phyloP scores from a whole-genome alignment of 2,329 filamentous ascomycete genomes.

The Cadophora malorum region DNA sequence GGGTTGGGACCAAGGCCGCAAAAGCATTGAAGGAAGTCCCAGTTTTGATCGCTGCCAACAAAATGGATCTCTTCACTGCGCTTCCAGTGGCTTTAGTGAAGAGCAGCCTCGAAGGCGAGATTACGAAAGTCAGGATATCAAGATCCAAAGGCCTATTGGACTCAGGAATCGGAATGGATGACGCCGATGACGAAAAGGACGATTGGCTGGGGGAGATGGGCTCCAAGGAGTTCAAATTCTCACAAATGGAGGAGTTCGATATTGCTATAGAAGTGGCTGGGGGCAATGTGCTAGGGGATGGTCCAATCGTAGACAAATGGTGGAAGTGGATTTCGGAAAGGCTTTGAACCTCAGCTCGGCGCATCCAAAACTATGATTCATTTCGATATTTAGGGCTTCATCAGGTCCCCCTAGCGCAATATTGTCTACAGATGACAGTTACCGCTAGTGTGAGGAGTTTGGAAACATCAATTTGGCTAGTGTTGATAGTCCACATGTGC shows the following conservation, averaged over 20 bases:
- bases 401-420: background rate
- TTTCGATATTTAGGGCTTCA: background rate
- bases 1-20: constrained; percentile 59
- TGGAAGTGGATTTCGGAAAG: constrained; percentile 87
- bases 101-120: constrained; percentile 77
- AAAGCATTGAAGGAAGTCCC: constrained; percentile 68
- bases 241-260: constrained; percentile 82
- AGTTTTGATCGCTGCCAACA: constrained; percentile 89
- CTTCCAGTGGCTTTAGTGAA: constrained; percentile 80
- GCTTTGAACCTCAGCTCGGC: constrained; percentile 54
- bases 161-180: constrained; percentile 74
- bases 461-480: no score
- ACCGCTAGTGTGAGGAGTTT: no score
- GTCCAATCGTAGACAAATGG: constrained; percentile 80
- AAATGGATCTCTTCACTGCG: constrained; percentile 93
- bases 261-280: constrained; percentile 78
- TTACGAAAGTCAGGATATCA: constrained; percentile 77
- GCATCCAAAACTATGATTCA: background rate
- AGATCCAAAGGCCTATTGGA: constrained; percentile 83
- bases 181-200: constrained; percentile 73
- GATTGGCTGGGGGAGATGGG: constrained; percentile 85
- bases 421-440: background rate
- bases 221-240: constrained; percentile 78
- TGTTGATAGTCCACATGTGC: no score
- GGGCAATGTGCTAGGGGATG: constrained; percentile 72